These are phyloP conservation scores for Astraeus odoratus DNA, from an alignment of 768 basidiomycete species.

Conservation along the genomic window DNA sequence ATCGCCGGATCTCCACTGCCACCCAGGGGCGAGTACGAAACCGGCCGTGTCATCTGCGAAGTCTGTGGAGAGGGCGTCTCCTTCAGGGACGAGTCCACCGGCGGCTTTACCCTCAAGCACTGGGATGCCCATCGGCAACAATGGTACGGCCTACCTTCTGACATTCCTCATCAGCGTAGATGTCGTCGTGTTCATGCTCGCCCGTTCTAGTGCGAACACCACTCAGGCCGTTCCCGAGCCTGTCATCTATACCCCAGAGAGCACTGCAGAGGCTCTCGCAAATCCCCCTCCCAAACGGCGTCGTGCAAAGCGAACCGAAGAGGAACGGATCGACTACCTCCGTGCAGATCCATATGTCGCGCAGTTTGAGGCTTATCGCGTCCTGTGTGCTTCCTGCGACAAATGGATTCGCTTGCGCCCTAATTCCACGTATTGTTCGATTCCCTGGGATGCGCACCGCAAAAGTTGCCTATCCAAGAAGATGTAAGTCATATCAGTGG, in stretches of 20 bases:
- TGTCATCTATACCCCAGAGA: slow-evolving; percentile 38
- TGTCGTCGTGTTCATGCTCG: slow-evolving; percentile 6
- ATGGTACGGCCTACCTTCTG: slow-evolving; percentile 39
- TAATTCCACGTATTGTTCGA: slow-evolving; percentile 84
- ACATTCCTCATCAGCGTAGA: not conserved
- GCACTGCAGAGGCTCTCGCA: slow-evolving; percentile 33
- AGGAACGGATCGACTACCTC: slow-evolving; percentile 65
- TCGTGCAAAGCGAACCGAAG: slow-evolving; percentile 70
- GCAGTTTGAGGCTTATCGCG: slow-evolving; percentile 75
- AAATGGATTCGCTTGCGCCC: slow-evolving; percentile 84
- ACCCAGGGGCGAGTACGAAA: slow-evolving; percentile 51
- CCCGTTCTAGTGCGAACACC: slow-evolving; percentile 23
- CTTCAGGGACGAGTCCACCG: slow-evolving; percentile 57
- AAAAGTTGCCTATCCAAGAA: slow-evolving; percentile 80
- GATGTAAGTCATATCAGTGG: slow-evolving; percentile 37
- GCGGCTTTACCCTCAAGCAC: slow-evolving; percentile 57
- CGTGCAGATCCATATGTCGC: slow-evolving; percentile 70
- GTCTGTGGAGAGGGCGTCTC: slow-evolving; percentile 55
- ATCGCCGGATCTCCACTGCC: slow-evolving; percentile 8
- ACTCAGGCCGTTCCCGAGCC: slow-evolving; percentile 29
- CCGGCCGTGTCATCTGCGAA: slow-evolving; percentile 60
- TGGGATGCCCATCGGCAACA: slow-evolving; percentile 61
- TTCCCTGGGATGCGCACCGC: slow-evolving; percentile 81
- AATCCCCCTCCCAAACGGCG: slow-evolving; percentile 56
- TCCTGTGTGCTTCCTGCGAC: slow-evolving; percentile 73